phyloP scores from a whole-genome alignment of 164 flowering plant genomes.

The Sextonia rubra region DNA sequence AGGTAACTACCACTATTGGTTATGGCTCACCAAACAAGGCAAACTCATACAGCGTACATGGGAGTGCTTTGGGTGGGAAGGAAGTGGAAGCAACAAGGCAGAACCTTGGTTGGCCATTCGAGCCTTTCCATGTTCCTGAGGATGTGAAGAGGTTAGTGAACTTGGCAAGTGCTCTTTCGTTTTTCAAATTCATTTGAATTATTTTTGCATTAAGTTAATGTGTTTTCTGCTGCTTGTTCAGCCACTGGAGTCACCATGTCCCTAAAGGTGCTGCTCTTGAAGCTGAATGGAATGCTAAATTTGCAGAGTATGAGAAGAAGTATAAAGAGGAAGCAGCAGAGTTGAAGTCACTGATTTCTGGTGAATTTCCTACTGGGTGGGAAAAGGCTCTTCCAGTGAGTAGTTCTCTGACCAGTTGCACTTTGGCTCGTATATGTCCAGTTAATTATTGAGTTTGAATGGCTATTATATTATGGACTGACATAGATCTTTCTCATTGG shows the following conservation, averaged over 20 bases:
- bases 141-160: slow-evolving; percentile 72
- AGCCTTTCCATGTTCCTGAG: slow-evolving; percentile 94
- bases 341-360: slow-evolving; percentile 58
- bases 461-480: background rate
- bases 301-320: slow-evolving; percentile 89
- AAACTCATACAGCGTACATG: slow-evolving; percentile 92
- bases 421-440: background rate
- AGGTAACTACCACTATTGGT: slow-evolving; percentile 93
- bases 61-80: slow-evolving; percentile 87
- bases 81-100: slow-evolving; percentile 96
- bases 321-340: slow-evolving; percentile 84
- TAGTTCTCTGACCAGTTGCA: slow-evolving; percentile 6
- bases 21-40: slow-evolving; percentile 98
- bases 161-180: background rate
- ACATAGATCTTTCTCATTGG: background rate
- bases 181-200: background rate
- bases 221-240: slow-evolving; percentile 16
- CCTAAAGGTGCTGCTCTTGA: slow-evolving; percentile 80
- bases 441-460: background rate
- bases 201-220: background rate
- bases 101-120: slow-evolving; percentile 91
- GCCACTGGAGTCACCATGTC: slow-evolving; percentile 95
- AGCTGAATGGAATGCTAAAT: slow-evolving; percentile 94
- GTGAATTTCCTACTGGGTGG: slow-evolving; percentile 89
- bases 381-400: slow-evolving; percentile 98